phyloP scores from a whole-genome alignment of 2,329 filamentous ascomycete species.

The Verticillium albo-atrum region DNA sequence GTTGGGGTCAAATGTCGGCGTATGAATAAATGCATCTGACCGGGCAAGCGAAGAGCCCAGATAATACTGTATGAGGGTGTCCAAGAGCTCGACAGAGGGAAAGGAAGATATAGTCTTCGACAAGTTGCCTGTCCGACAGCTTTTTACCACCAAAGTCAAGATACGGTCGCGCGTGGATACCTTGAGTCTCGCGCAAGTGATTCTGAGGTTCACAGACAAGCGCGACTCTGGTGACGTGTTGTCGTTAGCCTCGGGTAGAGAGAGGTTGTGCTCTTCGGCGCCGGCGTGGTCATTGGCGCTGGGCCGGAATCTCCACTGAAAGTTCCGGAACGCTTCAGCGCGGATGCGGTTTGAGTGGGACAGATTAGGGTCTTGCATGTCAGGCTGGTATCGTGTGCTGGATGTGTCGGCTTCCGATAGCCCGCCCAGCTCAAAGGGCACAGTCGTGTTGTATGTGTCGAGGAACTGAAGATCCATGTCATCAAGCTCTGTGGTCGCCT shows the following conservation, averaged over 20 bases:
- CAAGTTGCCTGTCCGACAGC: slow-evolving; percentile 18
- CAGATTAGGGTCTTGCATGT: slow-evolving; percentile 6
- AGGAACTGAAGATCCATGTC: slow-evolving; percentile 25
- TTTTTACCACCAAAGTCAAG: slow-evolving; percentile 21
- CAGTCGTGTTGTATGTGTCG: slow-evolving; percentile 22
- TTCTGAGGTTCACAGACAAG: slow-evolving; percentile 12
- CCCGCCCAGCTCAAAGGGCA: slow-evolving; percentile 21
- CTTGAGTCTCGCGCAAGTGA: slow-evolving; percentile 15
- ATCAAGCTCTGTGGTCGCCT: slow-evolving; percentile 20
- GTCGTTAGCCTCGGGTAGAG: slow-evolving; percentile 16
- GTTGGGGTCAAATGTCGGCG: slow-evolving; percentile 29
- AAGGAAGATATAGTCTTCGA: slow-evolving; percentile 28
- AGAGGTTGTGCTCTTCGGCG: slow-evolving; percentile 25
- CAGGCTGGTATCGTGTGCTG: slow-evolving; percentile 1
- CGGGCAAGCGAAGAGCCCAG: slow-evolving; percentile 20
- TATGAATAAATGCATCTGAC: slow-evolving; percentile 29
- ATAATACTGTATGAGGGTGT: slow-evolving; percentile 32
- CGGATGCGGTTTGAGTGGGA: not conserved
- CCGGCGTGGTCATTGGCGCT: slow-evolving; percentile 22
- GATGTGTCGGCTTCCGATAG: slow-evolving; percentile 2
- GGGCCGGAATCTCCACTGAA: slow-evolving; percentile 24
- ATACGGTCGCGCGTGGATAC: slow-evolving; percentile 21
- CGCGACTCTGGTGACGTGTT: slow-evolving; percentile 18
- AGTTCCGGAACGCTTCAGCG: slow-evolving; percentile 18
- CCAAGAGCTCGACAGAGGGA: slow-evolving; percentile 31